phyloP scores from a whole-genome alignment of 805 yeast species.

The Myxozyma mucilagina region DNA sequence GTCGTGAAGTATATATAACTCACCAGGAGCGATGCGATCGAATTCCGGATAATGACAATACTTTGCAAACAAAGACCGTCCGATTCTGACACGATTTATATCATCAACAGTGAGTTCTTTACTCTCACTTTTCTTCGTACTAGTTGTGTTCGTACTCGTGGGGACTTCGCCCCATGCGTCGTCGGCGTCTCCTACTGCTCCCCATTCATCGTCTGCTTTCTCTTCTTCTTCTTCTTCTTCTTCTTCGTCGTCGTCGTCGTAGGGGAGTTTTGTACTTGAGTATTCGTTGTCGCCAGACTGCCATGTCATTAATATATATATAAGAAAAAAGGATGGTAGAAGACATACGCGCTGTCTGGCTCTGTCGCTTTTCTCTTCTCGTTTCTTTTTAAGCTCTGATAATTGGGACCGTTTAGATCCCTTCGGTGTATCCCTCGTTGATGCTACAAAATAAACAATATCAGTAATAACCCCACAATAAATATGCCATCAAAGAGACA shows the following conservation, averaged over 20 bases:
- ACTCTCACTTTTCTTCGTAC: neutral
- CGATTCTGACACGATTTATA: slow-evolving; percentile 70
- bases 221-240: slow-evolving; percentile 49
- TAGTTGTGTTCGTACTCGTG: neutral
- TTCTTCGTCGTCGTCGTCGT: slow-evolving; percentile 48
- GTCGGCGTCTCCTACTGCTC: slow-evolving; percentile 41
- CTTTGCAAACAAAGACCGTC: slow-evolving; percentile 72
- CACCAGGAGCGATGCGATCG: slow-evolving; percentile 61
- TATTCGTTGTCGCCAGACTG: slow-evolving; percentile 43
- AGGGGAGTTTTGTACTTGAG: slow-evolving; percentile 46
- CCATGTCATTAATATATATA: neutral
- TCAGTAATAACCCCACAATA: neutral
- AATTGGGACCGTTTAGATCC: slow-evolving; percentile 54
- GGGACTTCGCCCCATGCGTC: slow-evolving; percentile 37
- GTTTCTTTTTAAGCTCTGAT: slow-evolving; percentile 71
- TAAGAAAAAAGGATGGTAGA: neutral
- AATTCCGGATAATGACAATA: slow-evolving; percentile 83
- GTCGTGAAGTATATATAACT: neutral
- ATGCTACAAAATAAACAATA: slow-evolving; percentile 32
- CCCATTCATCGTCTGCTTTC: slow-evolving; percentile 47
- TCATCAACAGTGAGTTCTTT: slow-evolving; percentile 58
- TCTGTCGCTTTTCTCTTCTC: slow-evolving; percentile 54
- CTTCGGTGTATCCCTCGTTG: slow-evolving; percentile 46
- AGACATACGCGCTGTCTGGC: slow-evolving; percentile 18
- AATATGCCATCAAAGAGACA: neutral